These are phyloP conservation scores for Fermentozyma sake DNA, from an alignment of 1,139 yeast genomes.

Conservation along the genomic window DNA sequence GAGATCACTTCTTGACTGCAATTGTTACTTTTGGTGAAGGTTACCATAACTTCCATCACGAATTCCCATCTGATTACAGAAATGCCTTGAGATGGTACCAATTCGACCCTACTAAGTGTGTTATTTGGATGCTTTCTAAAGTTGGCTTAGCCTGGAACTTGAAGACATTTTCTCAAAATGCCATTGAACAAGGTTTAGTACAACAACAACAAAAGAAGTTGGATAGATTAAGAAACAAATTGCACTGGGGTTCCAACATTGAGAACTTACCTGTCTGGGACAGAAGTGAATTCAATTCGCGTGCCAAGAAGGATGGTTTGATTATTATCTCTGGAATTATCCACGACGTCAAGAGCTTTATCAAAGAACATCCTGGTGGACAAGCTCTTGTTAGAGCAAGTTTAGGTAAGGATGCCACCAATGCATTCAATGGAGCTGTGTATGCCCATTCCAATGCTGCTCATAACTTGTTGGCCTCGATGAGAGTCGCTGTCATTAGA, in stretches of 20 bases:
- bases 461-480: conserved; percentile 87
- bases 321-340: conserved; percentile 91
- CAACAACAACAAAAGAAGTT: conserved; percentile 91
- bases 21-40: conserved; percentile 97
- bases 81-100: conserved; percentile 98
- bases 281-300: conserved; percentile 70
- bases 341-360: conserved; percentile 81
- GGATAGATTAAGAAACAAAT: conserved; percentile 68
- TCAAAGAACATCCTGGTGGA: conserved; percentile 98
- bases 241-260: conserved; percentile 92
- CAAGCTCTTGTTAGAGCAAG: conserved; percentile 81
- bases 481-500: conserved; percentile 91
- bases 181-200: conserved; percentile 91
- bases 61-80: conserved; percentile 97
- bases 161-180: conserved; percentile 90
- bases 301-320: conserved; percentile 54
- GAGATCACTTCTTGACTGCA: conserved; percentile 94
- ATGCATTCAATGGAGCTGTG: conserved; percentile 97
- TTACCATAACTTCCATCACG: conserved; percentile 98
- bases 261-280: conserved; percentile 89
- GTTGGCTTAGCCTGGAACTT: conserved; percentile 86
- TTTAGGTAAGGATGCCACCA: conserved; percentile 92
- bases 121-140: conserved; percentile 67
- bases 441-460: conserved; percentile 97
- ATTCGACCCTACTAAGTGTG: conserved; percentile 91